phyloP scores from a whole-genome alignment of 176 grass and related monocot species.

The Phoenix roebelenii region DNA sequence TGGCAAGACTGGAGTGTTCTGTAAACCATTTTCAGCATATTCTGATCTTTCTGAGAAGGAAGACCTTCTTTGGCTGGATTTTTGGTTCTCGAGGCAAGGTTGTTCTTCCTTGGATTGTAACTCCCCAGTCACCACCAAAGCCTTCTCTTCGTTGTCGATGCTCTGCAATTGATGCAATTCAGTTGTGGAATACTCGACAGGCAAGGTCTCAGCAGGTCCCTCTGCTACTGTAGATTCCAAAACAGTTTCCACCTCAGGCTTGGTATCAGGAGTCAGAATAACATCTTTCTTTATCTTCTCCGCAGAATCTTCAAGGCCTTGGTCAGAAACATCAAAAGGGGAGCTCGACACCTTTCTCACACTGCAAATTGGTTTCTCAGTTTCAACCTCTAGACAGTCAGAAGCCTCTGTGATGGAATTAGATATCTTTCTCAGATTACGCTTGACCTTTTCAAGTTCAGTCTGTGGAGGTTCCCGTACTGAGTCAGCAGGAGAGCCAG shows the following conservation, averaged over 20 bases:
- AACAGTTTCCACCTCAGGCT: conserved; percentile 32
- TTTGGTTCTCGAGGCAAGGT: conserved; percentile 1
- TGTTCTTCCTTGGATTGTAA: conserved; percentile 40
- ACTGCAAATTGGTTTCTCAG: conserved; percentile 22
- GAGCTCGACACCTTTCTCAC: conserved; percentile 20
- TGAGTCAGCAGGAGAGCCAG: conserved; percentile 33
- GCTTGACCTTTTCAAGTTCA: conserved; percentile 94
- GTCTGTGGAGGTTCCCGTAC: conserved; percentile 56
- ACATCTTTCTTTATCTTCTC: conserved; percentile 34
- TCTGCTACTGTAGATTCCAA: conserved; percentile 20
- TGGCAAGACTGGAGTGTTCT: conserved; percentile 28
- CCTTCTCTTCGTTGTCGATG: conserved; percentile 33
- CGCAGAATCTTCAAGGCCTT: conserved; percentile 22
- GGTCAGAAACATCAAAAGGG: conserved; percentile 24
- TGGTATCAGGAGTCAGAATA: conserved; percentile 32
- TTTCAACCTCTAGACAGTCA: conserved; percentile 27
- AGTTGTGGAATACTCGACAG: conserved; percentile 1
- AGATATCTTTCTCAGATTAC: conserved; percentile 75
- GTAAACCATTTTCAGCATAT: conserved; percentile 40
- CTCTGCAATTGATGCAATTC: conserved; percentile 41
- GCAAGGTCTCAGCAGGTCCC: not conserved
- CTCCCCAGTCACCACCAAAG: conserved; percentile 32
- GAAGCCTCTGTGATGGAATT: conserved; percentile 51
- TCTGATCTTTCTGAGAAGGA: conserved; percentile 37
- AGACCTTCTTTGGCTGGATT: conserved; percentile 9